Base-by-base conservation (phyloP, 2,329 filamentous ascomycete genomes). In the Gliomastix tumulicola region DNA sequence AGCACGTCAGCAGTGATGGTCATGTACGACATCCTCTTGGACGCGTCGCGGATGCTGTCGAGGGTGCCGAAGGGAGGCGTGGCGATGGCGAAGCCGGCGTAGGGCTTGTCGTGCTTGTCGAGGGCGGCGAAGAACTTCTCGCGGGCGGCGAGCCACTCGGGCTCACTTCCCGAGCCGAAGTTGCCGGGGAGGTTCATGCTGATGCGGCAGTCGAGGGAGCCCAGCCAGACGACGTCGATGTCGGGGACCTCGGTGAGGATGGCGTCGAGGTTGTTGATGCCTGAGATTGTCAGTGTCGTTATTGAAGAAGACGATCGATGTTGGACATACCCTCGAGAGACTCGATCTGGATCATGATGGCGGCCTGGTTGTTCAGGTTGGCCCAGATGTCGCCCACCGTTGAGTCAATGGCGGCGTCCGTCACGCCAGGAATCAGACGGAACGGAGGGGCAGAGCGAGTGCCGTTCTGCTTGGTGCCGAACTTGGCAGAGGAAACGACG, bases 271-370 rank as follows among this genome's bases (percentile, higher is more conserved):
- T 71, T 69, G 36, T 63, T 48, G 39, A 69, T 52, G 30, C 56
- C 66, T 49, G 22, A 7, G n/a, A n/a, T n/a, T n/a, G n/a, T n/a
- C n/a, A n/a, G n/a, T n/a, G n/a, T n/a, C n/a, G n/a, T n/a, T n/a
- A n/a, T n/a, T n/a, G n/a, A n/a, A n/a, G n/a, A n/a, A n/a, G n/a
- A n/a, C n/a, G n/a, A n/a, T n/a, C n/a, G n/a, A n/a, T n/a, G n/a
- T 25, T 25, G 9, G 9, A 9, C 39, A 30, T 21, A 49, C 48
- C 50, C 17, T 56, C 49, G 5, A 62, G 44, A 2, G 57, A 51
- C 48, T 71, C 68, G 27, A 70, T 64, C 47, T 71, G 67, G 33
- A 70, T 65, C 52, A 69, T 62, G 39, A 71, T 49, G 32, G 67
- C 66, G 1, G 67, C 65, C 47, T 69, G 66, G 35, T 63, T 47